Evolutionary conservation across 257 asterid genomes (phyloP), one percentile per base, ranked within the genome.

Genomic region (Przewalskia tangutica): DNA sequence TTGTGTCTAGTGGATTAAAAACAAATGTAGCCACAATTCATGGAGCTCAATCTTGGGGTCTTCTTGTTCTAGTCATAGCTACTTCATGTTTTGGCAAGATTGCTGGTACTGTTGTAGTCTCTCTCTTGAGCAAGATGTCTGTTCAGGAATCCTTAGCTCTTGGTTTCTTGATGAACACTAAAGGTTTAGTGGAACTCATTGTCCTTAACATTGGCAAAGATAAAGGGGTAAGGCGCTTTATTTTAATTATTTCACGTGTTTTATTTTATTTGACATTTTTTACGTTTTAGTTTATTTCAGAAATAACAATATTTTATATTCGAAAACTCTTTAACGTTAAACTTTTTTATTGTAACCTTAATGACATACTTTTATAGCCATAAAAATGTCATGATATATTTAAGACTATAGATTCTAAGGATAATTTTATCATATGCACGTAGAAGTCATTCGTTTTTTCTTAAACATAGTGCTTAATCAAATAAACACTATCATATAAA

Each of bases 121-220:
- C 91, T 0, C 82, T 86, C 20, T 53, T 23, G 10, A 84, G 88
- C 87, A 90, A 83, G 83, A 32, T 90, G 7, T 86, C 91, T 13
- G 64, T 83, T 50, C 83, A n/a, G 50, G 93, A 90, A 85, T 90
- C 93, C 0, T 0, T 87, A 2, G 83, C 93, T 5, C 87, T 89
- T 4, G 93, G 91, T 36, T 90, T 90, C 80, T 82, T 90, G 8
- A 90, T 90, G 93, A 90, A 90, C 75, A 89, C 93, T 6, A 88
- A 88, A 77, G 90, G 90, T 2, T 78, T 87, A 34, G 83, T 90
- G 40, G 93, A 90, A 88, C 78, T 70, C 78, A 70, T 44, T 20
- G 78, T 70, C 11, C 78, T 70, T 18, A 70, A 70, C 56, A 70
- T 88, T 50, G 93, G 93, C 42, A 88, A 86, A 67, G 93, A 90